A percentile compares a stretch with the other conserved stretches of the same genome.
Conservation (phyloP, 345 rosid species). For the Excoecaria agallocha region DNA sequence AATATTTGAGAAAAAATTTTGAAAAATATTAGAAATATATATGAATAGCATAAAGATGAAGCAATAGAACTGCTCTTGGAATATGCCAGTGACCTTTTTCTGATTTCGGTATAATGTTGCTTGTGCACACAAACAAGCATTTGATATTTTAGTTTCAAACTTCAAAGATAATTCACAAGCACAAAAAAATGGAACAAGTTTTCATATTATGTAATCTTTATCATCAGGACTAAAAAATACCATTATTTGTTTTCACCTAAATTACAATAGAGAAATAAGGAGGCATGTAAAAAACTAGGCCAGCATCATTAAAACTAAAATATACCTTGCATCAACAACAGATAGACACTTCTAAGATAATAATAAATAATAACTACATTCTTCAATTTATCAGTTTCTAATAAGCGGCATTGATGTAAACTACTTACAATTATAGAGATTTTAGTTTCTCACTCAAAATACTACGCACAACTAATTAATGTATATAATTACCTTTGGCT, state of each 20-base stretch:
- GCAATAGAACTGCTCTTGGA: slow-evolving; percentile 49
- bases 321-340: slow-evolving; percentile 59
- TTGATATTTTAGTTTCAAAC: neutral
- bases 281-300: slow-evolving; percentile 60
- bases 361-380: too few species aligned
- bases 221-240: slow-evolving; percentile 1
- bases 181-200: neutral
- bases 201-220: neutral
- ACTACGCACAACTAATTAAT: too few species aligned
- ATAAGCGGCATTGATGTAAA: too few species aligned
- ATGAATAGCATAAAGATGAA: too few species aligned
- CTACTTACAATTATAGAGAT: too few species aligned
- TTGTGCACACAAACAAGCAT: neutral
- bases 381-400: too few species aligned
- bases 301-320: slow-evolving; percentile 49
- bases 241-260: slow-evolving; percentile 39
- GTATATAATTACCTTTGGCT: too few species aligned
- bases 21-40: too few species aligned
- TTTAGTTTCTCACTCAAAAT: too few species aligned
- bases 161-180: too few species aligned
- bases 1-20: too few species aligned
- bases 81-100: slow-evolving; percentile 71
- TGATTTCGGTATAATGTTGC: slow-evolving; percentile 50
- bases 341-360: too few species aligned
- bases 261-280: slow-evolving; percentile 57